Evolutionary conservation across 345 rosid species (phyloP), one percentile per base, ranked within the genome.

Genomic region (Mercurialis annua): DNA sequence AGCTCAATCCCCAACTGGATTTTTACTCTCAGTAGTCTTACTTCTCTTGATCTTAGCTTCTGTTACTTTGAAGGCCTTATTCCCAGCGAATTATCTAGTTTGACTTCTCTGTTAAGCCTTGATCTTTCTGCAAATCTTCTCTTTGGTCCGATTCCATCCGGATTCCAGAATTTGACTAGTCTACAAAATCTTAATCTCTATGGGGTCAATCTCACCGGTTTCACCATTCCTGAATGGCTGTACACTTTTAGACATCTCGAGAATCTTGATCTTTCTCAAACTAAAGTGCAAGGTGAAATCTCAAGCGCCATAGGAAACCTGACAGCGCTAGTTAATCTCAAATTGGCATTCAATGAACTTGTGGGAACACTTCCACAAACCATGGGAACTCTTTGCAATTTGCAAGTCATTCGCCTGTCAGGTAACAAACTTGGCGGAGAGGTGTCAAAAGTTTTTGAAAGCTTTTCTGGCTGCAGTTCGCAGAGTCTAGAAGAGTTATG

Each of bases 321-420:
- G 46, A 56, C 64, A 48, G 43, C 54, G 7, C 64, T 47, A 4
- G 14, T 58, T 27, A n/a, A 2, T 14, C 55, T 58, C 11, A 48
- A 33, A 14, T 20, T 68, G 27, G 30, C 64, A 31, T 20, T 17
- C 18, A 68, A 58, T 49, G 29, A 58, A 20, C 71, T 67, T 10
- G 64, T 16, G 23, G 64, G 71, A 2, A 30, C 56, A 12, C n/a
- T 57, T 57, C 64, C 71, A 17, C 4, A 18, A n/a, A 29, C 63
- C 20, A 48, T 47, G 14, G 62, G 61, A 42, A 67, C 10, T 17
- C 51, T 67, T 18, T 54, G 70, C 40, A 54, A 67, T 26, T 31
- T 67, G 36, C 34, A 40, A 47, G 49, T 21, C 6, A 29, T 63
- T 46, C 14, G 17, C 10, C 36, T 52, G 0, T 7, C 44, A 20